Conservation (phyloP, 495 filamentous ascomycete genomes). For the Talaromyces nanjingensis region DNA sequence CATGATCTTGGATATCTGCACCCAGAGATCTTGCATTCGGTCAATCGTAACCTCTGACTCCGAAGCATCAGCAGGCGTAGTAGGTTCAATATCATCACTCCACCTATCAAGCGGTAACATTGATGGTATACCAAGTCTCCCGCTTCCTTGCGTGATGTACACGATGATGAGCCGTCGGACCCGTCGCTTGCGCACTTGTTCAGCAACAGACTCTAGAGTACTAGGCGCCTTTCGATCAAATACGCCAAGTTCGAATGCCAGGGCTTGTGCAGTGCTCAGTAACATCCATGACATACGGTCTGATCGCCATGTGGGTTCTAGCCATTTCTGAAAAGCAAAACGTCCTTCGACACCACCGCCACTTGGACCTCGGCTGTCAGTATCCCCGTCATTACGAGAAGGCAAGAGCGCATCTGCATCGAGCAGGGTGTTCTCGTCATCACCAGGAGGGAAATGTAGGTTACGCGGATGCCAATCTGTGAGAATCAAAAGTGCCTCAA, state of each 20-base stretch:
- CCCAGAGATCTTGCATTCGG: constrained; percentile 82
- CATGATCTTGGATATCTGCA: constrained; percentile 83
- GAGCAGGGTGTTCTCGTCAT: constrained; percentile 60
- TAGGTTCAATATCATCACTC: constrained; percentile 44
- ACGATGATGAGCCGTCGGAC: constrained; percentile 81
- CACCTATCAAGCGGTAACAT: constrained; percentile 67
- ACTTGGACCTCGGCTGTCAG: constrained; percentile 31
- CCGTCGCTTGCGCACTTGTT: constrained; percentile 69
- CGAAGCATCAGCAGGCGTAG: constrained; percentile 18
- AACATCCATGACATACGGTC: constrained; percentile 99
- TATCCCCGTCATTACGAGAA: constrained; percentile 23
- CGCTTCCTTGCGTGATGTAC: constrained; percentile 84
- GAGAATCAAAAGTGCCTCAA: constrained; percentile 86
- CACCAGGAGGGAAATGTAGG: constrained; percentile 88
- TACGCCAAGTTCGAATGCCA: constrained; percentile 90
- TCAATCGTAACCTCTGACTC: constrained; percentile 30
- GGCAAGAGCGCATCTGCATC: constrained; percentile 38
- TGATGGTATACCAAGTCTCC: constrained; percentile 86
- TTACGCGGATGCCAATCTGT: constrained; percentile 97
- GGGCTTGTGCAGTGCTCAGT: constrained; percentile 77
- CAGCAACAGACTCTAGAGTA: constrained; percentile 43
- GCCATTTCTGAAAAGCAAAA: constrained; percentile 81
- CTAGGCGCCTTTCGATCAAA: constrained; percentile 72
- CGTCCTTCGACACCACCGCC: constrained; percentile 45
- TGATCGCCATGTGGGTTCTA: constrained; percentile 92